Conservation (phyloP, 2,329 filamentous ascomycete species). For the Ophiostoma populinum region DNA sequence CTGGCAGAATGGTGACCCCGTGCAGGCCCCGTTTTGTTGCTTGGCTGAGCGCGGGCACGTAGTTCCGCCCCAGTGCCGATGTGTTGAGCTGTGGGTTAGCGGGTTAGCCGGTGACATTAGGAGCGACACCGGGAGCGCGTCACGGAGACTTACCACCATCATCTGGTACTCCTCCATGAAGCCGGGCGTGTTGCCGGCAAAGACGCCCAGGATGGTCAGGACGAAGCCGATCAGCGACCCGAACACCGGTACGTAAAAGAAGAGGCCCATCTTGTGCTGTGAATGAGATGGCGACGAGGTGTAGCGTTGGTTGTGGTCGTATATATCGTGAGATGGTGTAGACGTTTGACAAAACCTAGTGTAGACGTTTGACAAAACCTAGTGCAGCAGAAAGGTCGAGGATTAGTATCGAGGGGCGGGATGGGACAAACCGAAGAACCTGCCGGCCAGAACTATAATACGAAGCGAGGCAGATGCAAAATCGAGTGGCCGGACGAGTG, state of each 20-base stretch:
- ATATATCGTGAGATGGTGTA: no score
- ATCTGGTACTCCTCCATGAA: constrained; percentile 23
- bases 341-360: no score
- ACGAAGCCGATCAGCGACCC: constrained; percentile 20
- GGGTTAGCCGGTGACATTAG: no score
- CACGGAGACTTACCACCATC: constrained; percentile 18
- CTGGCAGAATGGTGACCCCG: constrained; percentile 6
- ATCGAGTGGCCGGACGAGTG: neutral
- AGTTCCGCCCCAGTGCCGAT: constrained; percentile 22
- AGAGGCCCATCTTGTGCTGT: constrained; percentile 4
- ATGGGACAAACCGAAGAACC: no score
- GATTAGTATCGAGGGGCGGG: no score
- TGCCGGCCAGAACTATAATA: no score
- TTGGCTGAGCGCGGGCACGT: constrained; percentile 16
- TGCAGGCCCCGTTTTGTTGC: constrained; percentile 13
- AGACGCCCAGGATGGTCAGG: constrained; percentile 20
- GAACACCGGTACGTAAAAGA: constrained; percentile 15
- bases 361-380: no score
- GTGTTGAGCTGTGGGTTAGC: constrained; percentile 21
- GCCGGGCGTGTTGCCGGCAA: constrained; percentile 21
- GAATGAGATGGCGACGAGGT: neutral
- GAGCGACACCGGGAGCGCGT: no score
- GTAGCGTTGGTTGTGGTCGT: no score
- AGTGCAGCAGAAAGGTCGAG: neutral
- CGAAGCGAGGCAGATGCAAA: neutral